Base-by-base conservation (phyloP, 2,329 filamentous ascomycete species). In the Epichloe gansuensis region DNA sequence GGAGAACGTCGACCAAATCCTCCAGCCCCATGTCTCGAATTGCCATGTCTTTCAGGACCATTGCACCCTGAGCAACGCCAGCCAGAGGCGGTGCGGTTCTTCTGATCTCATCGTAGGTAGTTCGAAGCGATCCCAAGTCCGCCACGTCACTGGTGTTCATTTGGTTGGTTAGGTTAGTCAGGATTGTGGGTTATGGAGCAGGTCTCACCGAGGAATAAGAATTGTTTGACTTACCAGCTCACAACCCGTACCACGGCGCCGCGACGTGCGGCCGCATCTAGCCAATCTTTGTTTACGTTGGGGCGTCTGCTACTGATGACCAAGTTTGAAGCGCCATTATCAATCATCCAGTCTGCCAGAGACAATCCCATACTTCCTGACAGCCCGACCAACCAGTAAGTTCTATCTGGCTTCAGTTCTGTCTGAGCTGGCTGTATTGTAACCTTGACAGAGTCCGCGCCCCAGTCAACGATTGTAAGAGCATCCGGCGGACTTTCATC, bases 61-160 rank as follows among this genome's bases (percentile, higher is more conserved):
- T 70, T 6, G 73, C 72, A 0, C 65, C 73, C 39, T 75, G 65
- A 1, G 63, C 64, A 0, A 75, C 69, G 15, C 74, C 74, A 0
- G 57, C 65, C 31, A 76, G 66, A 0, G 64, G 62, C 0, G 68
- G 67, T 53, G 65, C 58, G 0, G 57, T 59, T 8, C 25, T 37
- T 2, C n/a, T 46, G 5, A 68, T 60, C 0, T 51, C 31, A 4
- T 52, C 45, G 21, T 59, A 47, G 25, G 58, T 53, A 1, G 9
- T 12, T 7, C 11, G 7, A 3, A 58, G 12, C 3, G 50, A 39
- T 6, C 56, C 42, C n/a, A 48, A 48, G 43, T 58, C 45, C 3
- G 50, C 52, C 8, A 59, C 44, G 31, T 59, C 57, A 23, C 48
- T 51, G 28, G 3, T 31, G 28, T 3, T 3, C 28, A 31, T 31